phyloP scores from a whole-genome alignment of 2,329 filamentous ascomycete genomes.

The Sclerotinia sclerotiorum region DNA sequence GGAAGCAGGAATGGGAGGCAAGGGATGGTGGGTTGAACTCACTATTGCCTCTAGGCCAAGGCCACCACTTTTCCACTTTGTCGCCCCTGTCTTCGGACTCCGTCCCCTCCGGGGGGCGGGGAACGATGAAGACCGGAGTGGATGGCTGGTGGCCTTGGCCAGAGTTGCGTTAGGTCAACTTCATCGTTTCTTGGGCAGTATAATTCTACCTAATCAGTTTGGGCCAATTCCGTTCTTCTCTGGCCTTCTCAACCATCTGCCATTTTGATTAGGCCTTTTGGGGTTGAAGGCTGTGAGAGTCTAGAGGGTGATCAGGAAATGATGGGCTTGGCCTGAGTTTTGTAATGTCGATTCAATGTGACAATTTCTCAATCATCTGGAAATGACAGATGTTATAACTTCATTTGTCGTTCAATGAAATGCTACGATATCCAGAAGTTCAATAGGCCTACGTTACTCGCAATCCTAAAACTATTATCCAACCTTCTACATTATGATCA shows the following conservation, averaged over 20 bases:
- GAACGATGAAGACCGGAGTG: neutral
- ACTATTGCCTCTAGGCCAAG: neutral
- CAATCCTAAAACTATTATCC: neutral
- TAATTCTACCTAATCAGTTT: neutral
- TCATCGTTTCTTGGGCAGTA: neutral
- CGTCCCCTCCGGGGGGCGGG: neutral
- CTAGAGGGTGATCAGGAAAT: neutral
- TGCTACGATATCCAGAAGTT: neutral
- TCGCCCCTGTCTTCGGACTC: neutral
- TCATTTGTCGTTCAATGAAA: neutral
- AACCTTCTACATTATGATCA: neutral
- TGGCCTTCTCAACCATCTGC: neutral
- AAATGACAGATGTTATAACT: neutral
- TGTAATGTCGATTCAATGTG: neutral
- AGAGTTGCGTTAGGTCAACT: conserved; percentile 13
- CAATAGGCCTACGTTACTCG: no score
- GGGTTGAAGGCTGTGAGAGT: neutral
- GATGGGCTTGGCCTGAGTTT: neutral
- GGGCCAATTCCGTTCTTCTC: neutral
- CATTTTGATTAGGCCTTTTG: neutral
- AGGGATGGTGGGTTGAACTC: neutral
- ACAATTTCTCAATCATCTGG: neutral
- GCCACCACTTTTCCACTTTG: neutral
- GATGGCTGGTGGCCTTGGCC: neutral
- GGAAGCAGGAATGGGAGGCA: neutral